A percentile compares a stretch with the other conserved stretches of the same genome.
These are phyloP conservation scores for Gnomoniopsis sp. DNA, from an alignment of 2,329 filamentous ascomycete species.

Conservation along the genomic window DNA sequence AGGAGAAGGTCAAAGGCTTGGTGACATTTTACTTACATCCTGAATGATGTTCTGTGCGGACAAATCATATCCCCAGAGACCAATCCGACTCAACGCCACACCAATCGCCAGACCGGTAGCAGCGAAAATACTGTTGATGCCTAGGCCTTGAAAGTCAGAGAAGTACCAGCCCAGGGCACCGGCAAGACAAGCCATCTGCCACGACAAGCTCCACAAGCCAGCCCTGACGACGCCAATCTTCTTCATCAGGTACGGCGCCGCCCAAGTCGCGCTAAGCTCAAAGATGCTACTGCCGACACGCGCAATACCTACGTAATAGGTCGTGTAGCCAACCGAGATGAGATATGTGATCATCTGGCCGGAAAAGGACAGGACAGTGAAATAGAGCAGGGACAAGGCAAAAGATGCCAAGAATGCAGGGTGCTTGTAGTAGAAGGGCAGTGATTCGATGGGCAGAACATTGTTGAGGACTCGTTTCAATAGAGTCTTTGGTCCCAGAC, in stretches of 20 bases:
- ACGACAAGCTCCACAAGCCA: slow-evolving; percentile 68
- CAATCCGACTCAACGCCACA: slow-evolving; percentile 54
- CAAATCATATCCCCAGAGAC: slow-evolving; percentile 61
- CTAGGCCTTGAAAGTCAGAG: slow-evolving; percentile 19
- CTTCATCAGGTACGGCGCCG: slow-evolving; percentile 52
- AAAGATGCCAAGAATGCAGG: slow-evolving; percentile 59
- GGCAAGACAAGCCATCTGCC: slow-evolving; percentile 58
- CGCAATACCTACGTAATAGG: slow-evolving; percentile 49
- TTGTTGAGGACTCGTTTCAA: slow-evolving; percentile 3
- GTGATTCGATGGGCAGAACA: slow-evolving; percentile 24
- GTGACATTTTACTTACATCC: slow-evolving; percentile 49
- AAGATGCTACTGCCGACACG: slow-evolving; percentile 50
- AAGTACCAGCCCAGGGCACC: slow-evolving; percentile 42
- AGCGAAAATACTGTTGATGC: slow-evolving; percentile 30
- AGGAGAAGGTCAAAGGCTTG: background rate
- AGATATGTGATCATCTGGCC: slow-evolving; percentile 66
- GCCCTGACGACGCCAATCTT: slow-evolving; percentile 57
- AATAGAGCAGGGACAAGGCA: slow-evolving; percentile 55
- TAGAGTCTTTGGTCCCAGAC: background rate
- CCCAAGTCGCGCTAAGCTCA: slow-evolving; percentile 60
- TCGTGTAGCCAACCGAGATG: slow-evolving; percentile 48
- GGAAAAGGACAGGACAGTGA: slow-evolving; percentile 57
- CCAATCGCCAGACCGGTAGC: slow-evolving; percentile 47
- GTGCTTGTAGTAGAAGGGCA: slow-evolving; percentile 48
- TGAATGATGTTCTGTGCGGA: slow-evolving; percentile 59